Conservation (phyloP, 139 green algal species). For the Deuterostichococcus epilithicus region DNA sequence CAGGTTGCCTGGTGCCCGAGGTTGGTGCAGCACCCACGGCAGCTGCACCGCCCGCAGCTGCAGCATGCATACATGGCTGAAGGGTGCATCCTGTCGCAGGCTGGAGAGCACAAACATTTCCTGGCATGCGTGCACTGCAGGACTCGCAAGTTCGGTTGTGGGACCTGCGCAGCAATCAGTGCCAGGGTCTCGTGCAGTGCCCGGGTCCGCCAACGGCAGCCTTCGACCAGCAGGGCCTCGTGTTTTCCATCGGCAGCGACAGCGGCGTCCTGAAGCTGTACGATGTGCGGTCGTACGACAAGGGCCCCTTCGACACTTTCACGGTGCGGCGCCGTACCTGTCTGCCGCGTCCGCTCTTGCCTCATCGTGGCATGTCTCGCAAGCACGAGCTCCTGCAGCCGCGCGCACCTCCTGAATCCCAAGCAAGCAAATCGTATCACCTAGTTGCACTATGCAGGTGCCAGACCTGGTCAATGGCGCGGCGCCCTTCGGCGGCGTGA, state of each 20-base stretch:
- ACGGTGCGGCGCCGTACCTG: constrained; percentile 22
- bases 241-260: constrained; percentile 81
- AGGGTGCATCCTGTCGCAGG: background rate
- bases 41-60: too few species aligned
- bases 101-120: background rate
- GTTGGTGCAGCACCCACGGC: too few species aligned
- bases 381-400: too few species aligned
- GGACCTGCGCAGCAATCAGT: constrained; percentile 77
- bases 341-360: background rate
- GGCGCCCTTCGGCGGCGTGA: constrained; percentile 53
- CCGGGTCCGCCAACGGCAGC: constrained; percentile 50
- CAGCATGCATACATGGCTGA: too few species aligned
- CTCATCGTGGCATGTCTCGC: background rate
- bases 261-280: constrained; percentile 82
- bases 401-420: too few species aligned
- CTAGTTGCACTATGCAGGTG: constrained; percentile 38
- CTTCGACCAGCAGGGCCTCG: constrained; percentile 78
- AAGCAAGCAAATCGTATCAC: too few species aligned
- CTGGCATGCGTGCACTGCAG: constrained; percentile 23
- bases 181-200: constrained; percentile 61
- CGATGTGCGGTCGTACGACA: constrained; percentile 69
- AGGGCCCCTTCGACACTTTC: constrained; percentile 86
- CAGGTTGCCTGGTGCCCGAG: too few species aligned
- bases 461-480: constrained; percentile 45
- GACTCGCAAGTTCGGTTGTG: constrained; percentile 82